Base-by-base conservation (phyloP, 2,329 filamentous ascomycete species). In the Colletotrichum eleusines region DNA sequence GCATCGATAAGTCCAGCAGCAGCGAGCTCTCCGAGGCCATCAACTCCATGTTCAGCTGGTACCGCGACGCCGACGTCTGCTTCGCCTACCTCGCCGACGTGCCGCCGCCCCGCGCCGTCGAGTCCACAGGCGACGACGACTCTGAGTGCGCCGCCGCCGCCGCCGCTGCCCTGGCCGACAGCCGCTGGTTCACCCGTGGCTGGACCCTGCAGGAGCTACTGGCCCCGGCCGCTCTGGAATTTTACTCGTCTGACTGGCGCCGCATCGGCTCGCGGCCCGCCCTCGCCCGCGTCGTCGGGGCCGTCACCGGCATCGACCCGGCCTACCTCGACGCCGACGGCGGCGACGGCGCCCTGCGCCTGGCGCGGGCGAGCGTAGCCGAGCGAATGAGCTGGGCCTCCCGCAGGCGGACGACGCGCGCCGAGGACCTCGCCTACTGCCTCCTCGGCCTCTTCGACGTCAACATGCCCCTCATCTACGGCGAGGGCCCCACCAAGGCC, bases 21-120 rank as follows among this genome's bases (percentile, higher is more conserved):
- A 74, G 76, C 1, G 80, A 81, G 71, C 72, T 81, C 0, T 75
- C 76, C 1, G 76, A 80, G 69, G 76, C 79, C 1, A 81, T 75
- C 60, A 75, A 74, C 48, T 73, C 74, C 18, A 75, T 75, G 74
- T 75, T 72, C 42, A 62, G 20, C 26, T 82, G 80, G 79, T 82
- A 82, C 67, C 67, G 73, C 16, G 72, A 77, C n/a, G 78, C 80
- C 7, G 73, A 63, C 8, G 66, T 76, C 6, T 82, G 80, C 63
- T 80, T 80, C 63, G 79, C 76, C 5, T 81, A 78, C 62, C 73
- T 81, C 9, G 69, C 73, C 5, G 77, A 78, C 33, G 75, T 78
- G n/a, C 3, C 46, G 23, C 1, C 12, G 31, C 26, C 4, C 4
- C 14, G 40, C 23, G 12, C 40, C 26, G n/a, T n/a, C n/a, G n/a